Base-by-base conservation (phyloP, 1,284 basidiomycete species). In the Porphyrellus sp. region DNA sequence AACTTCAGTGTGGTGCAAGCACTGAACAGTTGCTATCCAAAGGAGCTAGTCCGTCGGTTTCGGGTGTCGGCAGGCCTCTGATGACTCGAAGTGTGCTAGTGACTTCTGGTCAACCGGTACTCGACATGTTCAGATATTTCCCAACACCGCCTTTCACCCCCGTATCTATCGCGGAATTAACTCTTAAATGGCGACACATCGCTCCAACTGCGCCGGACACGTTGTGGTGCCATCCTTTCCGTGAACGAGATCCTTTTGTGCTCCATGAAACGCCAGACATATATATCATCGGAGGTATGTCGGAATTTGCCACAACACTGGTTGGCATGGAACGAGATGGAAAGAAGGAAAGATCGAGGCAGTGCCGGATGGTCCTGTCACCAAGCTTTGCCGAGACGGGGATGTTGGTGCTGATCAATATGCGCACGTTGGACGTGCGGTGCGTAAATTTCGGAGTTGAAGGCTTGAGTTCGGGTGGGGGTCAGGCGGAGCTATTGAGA, bases 121-220 rank as follows among this genome's bases (percentile, higher is more conserved):
- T 98, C 68, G 97, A 99, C 65, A 88, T 98, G 72, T 93, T 85
- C 80, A 96, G 93, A 70, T 99, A 99, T 72, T 75, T 95, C 34
- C 78, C 80, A 15, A 78, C 81, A 15, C 82, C 82, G 15, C 82
- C 82, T 8, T 74, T 81, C 50, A 84, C 86, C 24, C 77, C 88
- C 21, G 70, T 98, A 34, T 79, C 79, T 5, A 81, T 98, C 62
- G 84, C 92, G 4, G 78, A 83, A 58, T 78, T 86, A 44, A 95
- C 93, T 15, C 77, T 99, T 12, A 83, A 81, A 63, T 99, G 95
- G 97, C 79, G 93, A 56, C 97, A 99, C 72, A 82, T 98, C 62
- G 96, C 97, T 11, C 97, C 97, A 0, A 99, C 96, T 1, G 94
- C 96, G 13, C 97, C 97, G 13, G 97, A 99, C 71, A 99, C 97